Conservation (phyloP, 176 grass and related monocot species). For the Zea luxurians region DNA sequence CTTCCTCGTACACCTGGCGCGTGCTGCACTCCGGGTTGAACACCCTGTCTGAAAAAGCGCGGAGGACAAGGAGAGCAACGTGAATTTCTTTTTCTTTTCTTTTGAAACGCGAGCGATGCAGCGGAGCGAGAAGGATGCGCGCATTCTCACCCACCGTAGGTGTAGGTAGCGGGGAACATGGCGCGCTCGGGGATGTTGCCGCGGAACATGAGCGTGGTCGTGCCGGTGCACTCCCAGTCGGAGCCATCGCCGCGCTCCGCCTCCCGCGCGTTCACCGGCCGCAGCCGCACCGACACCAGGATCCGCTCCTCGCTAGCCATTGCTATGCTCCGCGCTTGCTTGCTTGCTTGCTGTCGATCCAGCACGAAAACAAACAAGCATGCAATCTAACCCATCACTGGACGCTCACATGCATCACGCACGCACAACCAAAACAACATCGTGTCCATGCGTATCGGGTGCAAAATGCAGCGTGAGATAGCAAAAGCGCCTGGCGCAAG, state of each 20-base stretch:
- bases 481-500: background rate
- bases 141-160: constrained; percentile 54
- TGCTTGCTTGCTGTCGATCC: background rate
- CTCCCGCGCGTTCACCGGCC: constrained; percentile 71
- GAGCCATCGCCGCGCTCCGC: constrained; percentile 57
- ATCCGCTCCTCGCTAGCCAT: constrained; percentile 65
- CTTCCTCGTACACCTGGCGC: constrained; percentile 79
- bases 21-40: constrained; percentile 65
- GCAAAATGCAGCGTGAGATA: background rate
- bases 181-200: constrained; percentile 64
- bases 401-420: background rate
- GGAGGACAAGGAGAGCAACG: background rate
- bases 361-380: background rate
- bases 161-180: constrained; percentile 62
- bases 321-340: background rate
- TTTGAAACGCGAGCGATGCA: background rate
- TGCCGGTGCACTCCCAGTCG: constrained; percentile 74
- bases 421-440: background rate
- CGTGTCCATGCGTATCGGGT: background rate
- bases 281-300: constrained; percentile 73
- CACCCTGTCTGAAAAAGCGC: constrained; percentile 57
- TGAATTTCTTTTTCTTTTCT: background rate
- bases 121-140: background rate
- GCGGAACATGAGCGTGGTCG: constrained; percentile 70
- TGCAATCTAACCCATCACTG: background rate